Conservation (phyloP, 306 rosid species). For the Rosa multiflora region DNA sequence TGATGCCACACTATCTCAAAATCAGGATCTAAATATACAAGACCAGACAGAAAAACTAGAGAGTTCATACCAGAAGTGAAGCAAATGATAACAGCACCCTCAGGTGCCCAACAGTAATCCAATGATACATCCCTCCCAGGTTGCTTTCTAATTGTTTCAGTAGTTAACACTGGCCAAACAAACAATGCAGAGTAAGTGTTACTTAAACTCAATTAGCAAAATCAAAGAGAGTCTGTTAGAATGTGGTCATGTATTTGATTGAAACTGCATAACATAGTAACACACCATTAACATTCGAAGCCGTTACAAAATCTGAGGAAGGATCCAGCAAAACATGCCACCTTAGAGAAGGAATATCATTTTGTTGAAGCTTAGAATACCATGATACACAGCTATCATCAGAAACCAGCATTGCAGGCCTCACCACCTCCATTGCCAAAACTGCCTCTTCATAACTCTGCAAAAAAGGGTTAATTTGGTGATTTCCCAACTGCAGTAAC, state of each 20-base stretch:
- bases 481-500: not conserved
- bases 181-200: conserved; percentile 5
- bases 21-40: not conserved
- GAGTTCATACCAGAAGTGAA: conserved; percentile 78
- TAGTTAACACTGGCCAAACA: conserved; percentile 43
- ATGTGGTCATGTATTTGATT: not conserved
- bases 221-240: not conserved
- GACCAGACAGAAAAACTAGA: conserved; percentile 6
- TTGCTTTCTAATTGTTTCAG: conserved; percentile 55
- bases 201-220: not conserved
- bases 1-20: not conserved
- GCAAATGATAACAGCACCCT: conserved; percentile 66
- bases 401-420: conserved; percentile 66
- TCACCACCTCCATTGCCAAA: conserved; percentile 59
- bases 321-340: conserved; percentile 64
- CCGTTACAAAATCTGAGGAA: conserved; percentile 29
- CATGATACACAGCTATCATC: conserved; percentile 63
- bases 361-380: conserved; percentile 51
- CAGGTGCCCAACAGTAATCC: conserved; percentile 62
- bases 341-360: conserved; percentile 53
- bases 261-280: conserved; percentile 38
- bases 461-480: conserved; percentile 4
- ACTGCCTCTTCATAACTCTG: conserved; percentile 77
- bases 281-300: conserved; percentile 17
- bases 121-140: conserved; percentile 28